Evolutionary conservation across 1,139 yeast species (phyloP), one percentile per base, ranked within the genome.

Genomic region (Geotrichum carabidarum): DNA sequence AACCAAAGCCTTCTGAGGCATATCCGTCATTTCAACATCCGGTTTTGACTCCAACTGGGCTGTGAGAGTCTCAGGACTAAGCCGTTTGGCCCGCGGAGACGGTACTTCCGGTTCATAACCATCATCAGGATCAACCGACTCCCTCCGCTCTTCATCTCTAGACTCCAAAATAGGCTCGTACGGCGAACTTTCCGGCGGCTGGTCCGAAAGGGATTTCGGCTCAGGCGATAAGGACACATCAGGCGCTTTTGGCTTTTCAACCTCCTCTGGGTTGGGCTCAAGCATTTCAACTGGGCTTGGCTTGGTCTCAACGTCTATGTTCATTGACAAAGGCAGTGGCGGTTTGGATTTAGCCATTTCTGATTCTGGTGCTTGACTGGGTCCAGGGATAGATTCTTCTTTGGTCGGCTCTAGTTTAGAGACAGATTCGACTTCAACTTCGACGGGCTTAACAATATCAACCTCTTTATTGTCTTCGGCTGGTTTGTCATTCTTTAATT

Each of bases 41-140:
- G 30, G 34, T 12, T 9, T 12, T 42, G 27, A 22, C 3, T 22
- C 27, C 27, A 22, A 3, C 35, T 40, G 12, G 2, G 30, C 12
- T 7, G 22, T 17, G 31, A 27, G 8, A 8, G 44, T 18, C 38
- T 44, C 15, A 8, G 41, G 30, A 17, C n/a, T 15, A 22, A 5
- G 3, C 17, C 27, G 22, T 18, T 34, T 35, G 34, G 27, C 27
- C 27, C 27, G 3, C 4, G 27, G 27, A 3, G 27, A 22, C 27
- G 49, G 42, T 17, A 8, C 32, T 18, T 45, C 42, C 17, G 49
- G 49, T 36, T 45, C 49, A 22, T 45, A 45, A 5, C 42, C 11
- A 36, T 45, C 49, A 22, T 45, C 49, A 4, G 35, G 41, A 11
- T 45, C 49, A n/a, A 42, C 8, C 14, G 49, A 45, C 22, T 35